Evolutionary conservation across 2,329 filamentous ascomycete species (phyloP).

Genomic region (Arthrinium puccinioides): DNA sequence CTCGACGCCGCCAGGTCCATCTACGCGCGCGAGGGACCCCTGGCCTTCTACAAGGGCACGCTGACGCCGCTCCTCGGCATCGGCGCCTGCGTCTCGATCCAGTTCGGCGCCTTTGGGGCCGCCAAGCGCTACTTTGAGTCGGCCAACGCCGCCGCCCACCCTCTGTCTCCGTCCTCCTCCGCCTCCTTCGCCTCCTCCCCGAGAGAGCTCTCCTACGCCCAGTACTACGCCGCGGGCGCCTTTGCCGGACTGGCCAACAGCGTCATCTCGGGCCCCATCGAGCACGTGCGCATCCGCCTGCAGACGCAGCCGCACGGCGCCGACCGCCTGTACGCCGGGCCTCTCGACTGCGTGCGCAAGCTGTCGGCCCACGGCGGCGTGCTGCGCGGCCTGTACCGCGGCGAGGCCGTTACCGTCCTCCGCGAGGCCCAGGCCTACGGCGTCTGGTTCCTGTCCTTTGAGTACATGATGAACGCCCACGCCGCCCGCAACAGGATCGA

Average conservation of each 20-base stretch:
- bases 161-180: slow-evolving; percentile 4
- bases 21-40: slow-evolving; percentile 76
- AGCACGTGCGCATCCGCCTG: slow-evolving; percentile 91
- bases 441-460: slow-evolving; percentile 89
- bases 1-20: slow-evolving; percentile 76
- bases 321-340: slow-evolving; percentile 70
- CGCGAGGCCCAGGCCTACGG: slow-evolving; percentile 95
- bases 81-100: slow-evolving; percentile 94
- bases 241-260: slow-evolving; percentile 91
- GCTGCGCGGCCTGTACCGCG: slow-evolving; percentile 73
- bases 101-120: slow-evolving; percentile 95
- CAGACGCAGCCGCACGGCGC: slow-evolving; percentile 93
- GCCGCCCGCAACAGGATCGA: slow-evolving; percentile 68
- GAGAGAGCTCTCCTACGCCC: slow-evolving; percentile 60
- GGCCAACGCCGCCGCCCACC: slow-evolving; percentile 56
- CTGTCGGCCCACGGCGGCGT: slow-evolving; percentile 62
- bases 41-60: slow-evolving; percentile 95
- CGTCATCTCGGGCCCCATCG: slow-evolving; percentile 81
- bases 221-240: slow-evolving; percentile 87
- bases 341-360: slow-evolving; percentile 85
- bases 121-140: slow-evolving; percentile 81
- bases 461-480: slow-evolving; percentile 92
- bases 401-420: slow-evolving; percentile 74
- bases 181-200: no score
- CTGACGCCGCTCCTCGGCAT: slow-evolving; percentile 92